phyloP scores from a whole-genome alignment of 2,329 filamentous ascomycete genomes.

The Scedosporium dehoogii region DNA sequence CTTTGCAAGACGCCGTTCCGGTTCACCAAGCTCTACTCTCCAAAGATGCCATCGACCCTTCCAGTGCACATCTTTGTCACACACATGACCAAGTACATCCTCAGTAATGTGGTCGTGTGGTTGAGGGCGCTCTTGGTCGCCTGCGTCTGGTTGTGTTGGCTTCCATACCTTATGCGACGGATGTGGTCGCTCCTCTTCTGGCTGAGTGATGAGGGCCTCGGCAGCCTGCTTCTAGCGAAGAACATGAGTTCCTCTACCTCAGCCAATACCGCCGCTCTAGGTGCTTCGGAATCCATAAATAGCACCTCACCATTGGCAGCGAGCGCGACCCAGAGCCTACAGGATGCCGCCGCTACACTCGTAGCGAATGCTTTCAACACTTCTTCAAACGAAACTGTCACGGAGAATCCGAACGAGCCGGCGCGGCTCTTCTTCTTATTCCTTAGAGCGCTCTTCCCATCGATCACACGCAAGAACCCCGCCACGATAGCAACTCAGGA shows the following conservation, averaged over 20 bases:
- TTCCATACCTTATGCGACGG: slow-evolving; percentile 84
- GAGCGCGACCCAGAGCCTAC: background rate
- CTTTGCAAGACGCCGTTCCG: slow-evolving; percentile 97
- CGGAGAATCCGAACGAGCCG: background rate
- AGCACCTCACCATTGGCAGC: slow-evolving; percentile 16
- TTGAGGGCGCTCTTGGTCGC: slow-evolving; percentile 67
- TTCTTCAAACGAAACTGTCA: background rate
- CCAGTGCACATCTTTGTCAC: slow-evolving; percentile 72
- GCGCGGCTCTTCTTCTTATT: background rate
- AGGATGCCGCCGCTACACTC: slow-evolving; percentile 6
- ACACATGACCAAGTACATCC: slow-evolving; percentile 64
- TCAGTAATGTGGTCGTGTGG: slow-evolving; percentile 67
- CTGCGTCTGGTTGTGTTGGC: slow-evolving; percentile 77
- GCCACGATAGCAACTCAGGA: background rate
- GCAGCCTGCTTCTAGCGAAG: slow-evolving; percentile 14
- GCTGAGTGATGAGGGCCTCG: slow-evolving; percentile 70
- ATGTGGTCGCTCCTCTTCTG: slow-evolving; percentile 94
- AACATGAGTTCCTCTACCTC: slow-evolving; percentile 15
- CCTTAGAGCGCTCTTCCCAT: slow-evolving; percentile 3
- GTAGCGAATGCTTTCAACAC: background rate
- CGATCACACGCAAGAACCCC: background rate
- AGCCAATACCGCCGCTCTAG: slow-evolving; percentile 15
- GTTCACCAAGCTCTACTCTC: slow-evolving; percentile 95
- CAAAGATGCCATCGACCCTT: slow-evolving; percentile 79
- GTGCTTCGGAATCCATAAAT: slow-evolving; percentile 17